Evolutionary conservation across 768 basidiomycete species (phyloP), one percentile per base, ranked within the genome.

Genomic region (Exsudoporus frostii): DNA sequence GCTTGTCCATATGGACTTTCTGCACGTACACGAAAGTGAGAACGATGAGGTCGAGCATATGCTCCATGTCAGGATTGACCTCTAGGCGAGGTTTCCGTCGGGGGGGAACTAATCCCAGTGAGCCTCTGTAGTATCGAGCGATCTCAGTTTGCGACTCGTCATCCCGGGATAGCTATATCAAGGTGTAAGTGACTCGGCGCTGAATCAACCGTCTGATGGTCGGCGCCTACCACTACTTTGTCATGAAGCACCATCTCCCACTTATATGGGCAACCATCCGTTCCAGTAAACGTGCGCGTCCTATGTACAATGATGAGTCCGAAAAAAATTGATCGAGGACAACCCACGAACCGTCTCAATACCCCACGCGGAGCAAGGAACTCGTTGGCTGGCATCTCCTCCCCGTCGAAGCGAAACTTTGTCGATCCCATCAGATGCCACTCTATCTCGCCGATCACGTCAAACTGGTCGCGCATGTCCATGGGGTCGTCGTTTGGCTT

Each of bases 1-100:
- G n/a, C 40, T 62, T 67, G 33, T 67, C 60, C 57, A 55, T 58
- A 32, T 64, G 63, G 5, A 69, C 20, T 45, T 71, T 71, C 47
- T 71, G 67, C n/a, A 69, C 64, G 37, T 67, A 70, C 22, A 71
- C 60, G 22, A 70, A 71, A 1, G 67, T 71, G 19, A 69, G 56
- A 7, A 70, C 27, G 24, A 71, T 42, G 32, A 61, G 29, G 55
- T 69, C 67, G 24, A 69, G 52, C 54, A 70, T 69, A 15, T 56
- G 60, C 41, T 55, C 56, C 38, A 61, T 56, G 5, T 38, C 46
- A 6, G 63, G 50, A 50, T 60, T 39, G 22, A 69, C 22, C 15
- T 59, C 62, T 5, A 70, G 48, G 17, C n/a, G 55, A 8, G 65
- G 60, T 7, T 54, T 53, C n/a, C n/a, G n/a, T 38, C 39, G 34